phyloP scores from a whole-genome alignment of 495 filamentous ascomycete genomes.

The Penicillium turbatum region DNA sequence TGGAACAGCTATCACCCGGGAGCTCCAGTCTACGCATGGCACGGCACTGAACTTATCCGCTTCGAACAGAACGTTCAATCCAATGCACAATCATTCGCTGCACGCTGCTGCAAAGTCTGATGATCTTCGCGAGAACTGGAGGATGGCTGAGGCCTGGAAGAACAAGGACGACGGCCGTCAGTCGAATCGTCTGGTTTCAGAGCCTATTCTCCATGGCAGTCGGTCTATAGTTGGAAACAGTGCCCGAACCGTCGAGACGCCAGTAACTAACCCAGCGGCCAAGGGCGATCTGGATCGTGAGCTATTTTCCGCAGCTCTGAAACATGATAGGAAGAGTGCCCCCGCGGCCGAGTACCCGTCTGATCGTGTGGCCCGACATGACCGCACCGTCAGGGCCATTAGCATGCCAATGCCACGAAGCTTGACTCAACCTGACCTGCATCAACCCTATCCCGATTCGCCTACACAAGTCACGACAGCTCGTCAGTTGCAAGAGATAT shows the following conservation, averaged over 20 bases:
- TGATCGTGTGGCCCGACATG: background rate
- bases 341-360: background rate
- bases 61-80: constrained; percentile 4
- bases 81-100: background rate
- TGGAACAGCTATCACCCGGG: constrained; percentile 32
- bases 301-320: constrained; percentile 29
- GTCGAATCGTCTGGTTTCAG: background rate
- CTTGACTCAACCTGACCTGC: background rate
- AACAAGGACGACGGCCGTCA: constrained; percentile 10
- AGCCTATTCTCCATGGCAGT: background rate
- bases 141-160: constrained; percentile 23
- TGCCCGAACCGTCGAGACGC: background rate
- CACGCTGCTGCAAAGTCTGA: constrained; percentile 19
- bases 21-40: constrained; percentile 27
- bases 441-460: background rate
- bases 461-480: constrained; percentile 5
- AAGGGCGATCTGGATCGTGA: constrained; percentile 27
- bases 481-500: constrained; percentile 4
- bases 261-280: background rate
- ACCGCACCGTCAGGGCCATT: background rate
- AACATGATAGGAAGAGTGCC: constrained; percentile 14
- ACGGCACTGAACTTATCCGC: constrained; percentile 20
- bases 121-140: constrained; percentile 29
- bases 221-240: background rate
- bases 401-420: constrained; percentile 5